Evolutionary conservation across 768 basidiomycete species (phyloP).

Genomic region (Psilocybe cubensis): DNA sequence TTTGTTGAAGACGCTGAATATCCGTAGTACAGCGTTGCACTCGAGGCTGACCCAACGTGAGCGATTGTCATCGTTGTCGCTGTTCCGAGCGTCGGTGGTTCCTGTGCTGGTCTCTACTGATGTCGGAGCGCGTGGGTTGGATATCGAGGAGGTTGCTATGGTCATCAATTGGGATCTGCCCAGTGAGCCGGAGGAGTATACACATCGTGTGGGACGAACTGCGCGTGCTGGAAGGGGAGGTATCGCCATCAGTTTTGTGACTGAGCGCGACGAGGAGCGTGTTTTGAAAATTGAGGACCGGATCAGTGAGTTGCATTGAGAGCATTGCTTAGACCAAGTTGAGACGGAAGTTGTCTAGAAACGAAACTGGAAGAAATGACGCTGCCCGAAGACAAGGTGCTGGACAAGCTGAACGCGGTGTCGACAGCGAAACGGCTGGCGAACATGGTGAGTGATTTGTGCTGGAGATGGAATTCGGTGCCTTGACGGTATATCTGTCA

Average conservation of each 20-base stretch:
- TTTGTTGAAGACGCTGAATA: slow-evolving; percentile 75
- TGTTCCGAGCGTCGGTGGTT: slow-evolving; percentile 85
- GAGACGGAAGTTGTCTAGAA: slow-evolving; percentile 54
- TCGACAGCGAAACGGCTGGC: slow-evolving; percentile 92
- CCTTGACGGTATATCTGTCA: slow-evolving; percentile 30
- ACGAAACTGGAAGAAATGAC: slow-evolving; percentile 74
- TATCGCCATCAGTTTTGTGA: slow-evolving; percentile 91
- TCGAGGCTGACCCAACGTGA: slow-evolving; percentile 93
- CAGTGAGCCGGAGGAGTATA: slow-evolving; percentile 88
- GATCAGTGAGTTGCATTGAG: slow-evolving; percentile 68
- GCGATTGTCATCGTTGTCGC: slow-evolving; percentile 78
- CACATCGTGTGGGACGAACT: slow-evolving; percentile 93
- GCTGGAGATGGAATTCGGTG: not conserved
- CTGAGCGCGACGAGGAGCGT: slow-evolving; percentile 88
- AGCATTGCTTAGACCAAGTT: not conserved
- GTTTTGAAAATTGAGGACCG: slow-evolving; percentile 83
- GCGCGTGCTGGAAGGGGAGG: slow-evolving; percentile 91
- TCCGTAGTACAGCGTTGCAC: slow-evolving; percentile 89
- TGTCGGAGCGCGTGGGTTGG: slow-evolving; percentile 93
- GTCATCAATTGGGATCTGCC: slow-evolving; percentile 99
- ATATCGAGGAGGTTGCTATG: slow-evolving; percentile 95
- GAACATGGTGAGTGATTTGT: slow-evolving; percentile 75
- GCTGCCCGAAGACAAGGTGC: slow-evolving; percentile 78
- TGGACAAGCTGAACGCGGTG: slow-evolving; percentile 87
- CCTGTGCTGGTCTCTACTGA: slow-evolving; percentile 95